Evolutionary conservation across 2,329 filamentous ascomycete species (phyloP).

Genomic region (Aspergillus niger): DNA sequence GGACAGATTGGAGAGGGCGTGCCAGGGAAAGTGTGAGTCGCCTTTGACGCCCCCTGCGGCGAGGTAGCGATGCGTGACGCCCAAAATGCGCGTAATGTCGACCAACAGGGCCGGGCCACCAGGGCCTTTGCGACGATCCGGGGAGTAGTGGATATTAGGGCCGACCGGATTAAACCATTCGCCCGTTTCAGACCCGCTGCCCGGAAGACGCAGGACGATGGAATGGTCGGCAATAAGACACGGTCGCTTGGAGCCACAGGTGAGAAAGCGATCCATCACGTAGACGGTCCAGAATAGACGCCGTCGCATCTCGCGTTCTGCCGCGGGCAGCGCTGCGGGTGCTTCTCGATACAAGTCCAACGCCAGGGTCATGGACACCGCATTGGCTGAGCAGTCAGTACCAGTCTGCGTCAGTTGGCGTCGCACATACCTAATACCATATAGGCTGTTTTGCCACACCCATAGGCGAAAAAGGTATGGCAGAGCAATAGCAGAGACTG

Average conservation of each 20-base stretch:
- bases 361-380: constrained; percentile 79
- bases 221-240: constrained; percentile 78
- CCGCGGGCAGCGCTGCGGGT: constrained; percentile 62
- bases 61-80: constrained; percentile 80
- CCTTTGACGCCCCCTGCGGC: constrained; percentile 84
- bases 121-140: constrained; percentile 70
- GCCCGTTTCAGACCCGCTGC: constrained; percentile 65
- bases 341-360: constrained; percentile 79
- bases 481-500: constrained; percentile 76
- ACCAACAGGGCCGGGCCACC: constrained; percentile 80
- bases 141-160: constrained; percentile 73
- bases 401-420: neutral
- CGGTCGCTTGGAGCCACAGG: constrained; percentile 78
- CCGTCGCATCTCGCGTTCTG: constrained; percentile 74
- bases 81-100: constrained; percentile 79
- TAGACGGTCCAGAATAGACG: constrained; percentile 91
- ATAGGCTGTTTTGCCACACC: constrained; percentile 80
- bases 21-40: constrained; percentile 89
- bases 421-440: constrained; percentile 71
- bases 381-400: constrained; percentile 57
- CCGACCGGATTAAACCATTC: constrained; percentile 79
- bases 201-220: constrained; percentile 73
- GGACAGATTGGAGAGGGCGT: constrained; percentile 79
- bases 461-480: constrained; percentile 73
- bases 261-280: constrained; percentile 78